Evolutionary conservation across 2,329 filamentous ascomycete genomes (phyloP), one percentile per base, ranked within the genome.

Genomic region (Talaromyces sp.): DNA sequence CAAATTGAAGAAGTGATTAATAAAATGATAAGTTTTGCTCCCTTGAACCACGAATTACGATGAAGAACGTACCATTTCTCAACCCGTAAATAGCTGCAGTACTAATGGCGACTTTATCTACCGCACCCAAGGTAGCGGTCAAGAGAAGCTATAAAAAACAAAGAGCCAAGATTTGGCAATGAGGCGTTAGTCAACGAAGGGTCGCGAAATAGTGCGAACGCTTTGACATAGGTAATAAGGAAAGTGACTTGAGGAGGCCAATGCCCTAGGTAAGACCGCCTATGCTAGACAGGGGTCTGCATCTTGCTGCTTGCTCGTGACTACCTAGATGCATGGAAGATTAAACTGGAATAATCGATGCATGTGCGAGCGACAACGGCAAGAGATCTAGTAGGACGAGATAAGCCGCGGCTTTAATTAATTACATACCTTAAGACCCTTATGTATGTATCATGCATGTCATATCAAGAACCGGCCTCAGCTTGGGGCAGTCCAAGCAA

Each of bases 61-160:
- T 45, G 47, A 61, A 49, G 22, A 40, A 53, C 47, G 61, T 63
- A 3, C 65, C 65, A 38, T 81, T 72, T n/a, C 76, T 75, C 43
- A 86, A 72, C 0, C 83, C 84, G 64, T 86, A 87, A 0, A 87
- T 84, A 1, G 84, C 78, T 0, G 85, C 84, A 6, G 73, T 73
- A 11, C 71, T 70, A 59, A 74, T 68, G 25, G 72, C 71, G 10
- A 73, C 70, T 63, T 75, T 75, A 58, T 75, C 73, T 25, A 74
- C 70, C 17, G 71, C 74, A 17, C 72, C 70, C 27, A 75, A 63
- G 1, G 73, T 73, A 4, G 72, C 72, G 17, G 71, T 73, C 27
- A 73, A 47, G 43, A 74, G 64, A 36, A 65, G 64, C 64, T 65
- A 58, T 56, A 25, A 58, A 25, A 54, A 6, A 36, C 6, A 27